These are phyloP conservation scores for Paramecium sexaurelia DNA, from an alignment of 73 alveolate genomes.

Conservation along the genomic window DNA sequence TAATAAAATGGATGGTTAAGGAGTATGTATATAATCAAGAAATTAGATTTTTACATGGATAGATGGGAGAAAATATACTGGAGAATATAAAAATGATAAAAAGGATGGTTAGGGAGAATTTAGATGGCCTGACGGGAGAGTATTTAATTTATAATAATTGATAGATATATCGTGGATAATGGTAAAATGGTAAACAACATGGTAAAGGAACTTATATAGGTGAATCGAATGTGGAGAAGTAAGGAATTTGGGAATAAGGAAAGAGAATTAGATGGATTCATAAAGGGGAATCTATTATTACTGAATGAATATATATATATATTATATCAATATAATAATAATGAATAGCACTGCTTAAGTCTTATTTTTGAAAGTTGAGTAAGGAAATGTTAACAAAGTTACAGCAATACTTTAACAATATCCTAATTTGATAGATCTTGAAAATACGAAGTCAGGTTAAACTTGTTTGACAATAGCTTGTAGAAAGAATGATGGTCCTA, in stretches of 20 bases:
- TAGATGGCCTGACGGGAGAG: constrained; percentile 78
- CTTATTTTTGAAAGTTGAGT: constrained; percentile 31
- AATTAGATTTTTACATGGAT: constrained; percentile 73
- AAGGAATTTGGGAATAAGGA: constrained; percentile 83
- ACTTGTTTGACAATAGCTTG: constrained; percentile 40
- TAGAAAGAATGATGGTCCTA: constrained; percentile 31
- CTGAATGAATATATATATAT: neutral
- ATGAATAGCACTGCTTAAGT: constrained; percentile 12
- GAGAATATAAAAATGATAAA: constrained; percentile 73
- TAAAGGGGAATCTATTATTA: constrained; percentile 21
- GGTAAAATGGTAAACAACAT: constrained; percentile 80
- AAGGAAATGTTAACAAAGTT: constrained; percentile 25
- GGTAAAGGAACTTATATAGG: constrained; percentile 78
- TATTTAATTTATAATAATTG: neutral
- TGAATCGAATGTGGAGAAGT: constrained; percentile 67
- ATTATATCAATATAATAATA: neutral
- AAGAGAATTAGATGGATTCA: constrained; percentile 73
- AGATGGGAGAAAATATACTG: constrained; percentile 75
- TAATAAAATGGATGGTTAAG: constrained; percentile 82
- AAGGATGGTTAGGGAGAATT: constrained; percentile 74
- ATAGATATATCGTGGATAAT: constrained; percentile 66
- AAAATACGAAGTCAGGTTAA: constrained; percentile 11
- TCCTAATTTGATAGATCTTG: constrained; percentile 31
- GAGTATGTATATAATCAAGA: constrained; percentile 49
- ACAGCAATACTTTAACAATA: constrained; percentile 9